These are phyloP conservation scores for Colletotrichum tanaceti DNA, from an alignment of 2,329 filamentous ascomycete genomes.

Conservation along the genomic window DNA sequence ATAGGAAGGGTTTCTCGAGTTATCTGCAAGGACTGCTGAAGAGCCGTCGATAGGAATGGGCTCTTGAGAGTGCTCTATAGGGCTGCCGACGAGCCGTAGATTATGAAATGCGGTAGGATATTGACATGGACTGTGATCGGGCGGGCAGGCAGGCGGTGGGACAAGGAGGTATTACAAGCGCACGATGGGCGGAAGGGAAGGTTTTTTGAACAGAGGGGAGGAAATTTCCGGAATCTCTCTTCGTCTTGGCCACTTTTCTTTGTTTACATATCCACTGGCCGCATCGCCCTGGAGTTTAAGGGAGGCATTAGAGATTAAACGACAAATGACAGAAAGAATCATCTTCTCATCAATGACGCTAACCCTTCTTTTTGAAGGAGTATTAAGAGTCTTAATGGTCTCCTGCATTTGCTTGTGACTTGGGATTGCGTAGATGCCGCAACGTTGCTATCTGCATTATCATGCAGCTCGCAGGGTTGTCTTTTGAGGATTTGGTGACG, in stretches of 20 bases:
- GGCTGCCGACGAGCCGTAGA: constrained; percentile 62
- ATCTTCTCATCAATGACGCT: constrained; percentile 17
- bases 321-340: constrained; percentile 40
- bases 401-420: too few relatives aligned
- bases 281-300: constrained; percentile 41
- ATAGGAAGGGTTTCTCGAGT: constrained; percentile 70
- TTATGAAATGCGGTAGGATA: not conserved
- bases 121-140: not conserved
- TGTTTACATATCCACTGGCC: constrained; percentile 42
- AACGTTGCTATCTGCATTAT: too few relatives aligned
- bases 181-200: constrained; percentile 32
- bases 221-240: constrained; percentile 19
- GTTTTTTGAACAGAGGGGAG: not conserved
- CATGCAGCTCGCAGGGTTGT: too few relatives aligned
- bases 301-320: constrained; percentile 41
- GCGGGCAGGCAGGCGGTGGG: constrained; percentile 1
- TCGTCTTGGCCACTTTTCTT: constrained; percentile 40
- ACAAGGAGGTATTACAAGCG: not conserved
- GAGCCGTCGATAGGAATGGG: constrained; percentile 65
- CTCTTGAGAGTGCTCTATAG: constrained; percentile 74
- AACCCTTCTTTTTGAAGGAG: too few relatives aligned
- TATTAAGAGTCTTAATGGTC: too few relatives aligned
- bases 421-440: too few relatives aligned
- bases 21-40: constrained; percentile 70
- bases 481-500: too few relatives aligned